phyloP scores from a whole-genome alignment of 2,329 filamentous ascomycete species.

The Colletotrichum truncatum region DNA sequence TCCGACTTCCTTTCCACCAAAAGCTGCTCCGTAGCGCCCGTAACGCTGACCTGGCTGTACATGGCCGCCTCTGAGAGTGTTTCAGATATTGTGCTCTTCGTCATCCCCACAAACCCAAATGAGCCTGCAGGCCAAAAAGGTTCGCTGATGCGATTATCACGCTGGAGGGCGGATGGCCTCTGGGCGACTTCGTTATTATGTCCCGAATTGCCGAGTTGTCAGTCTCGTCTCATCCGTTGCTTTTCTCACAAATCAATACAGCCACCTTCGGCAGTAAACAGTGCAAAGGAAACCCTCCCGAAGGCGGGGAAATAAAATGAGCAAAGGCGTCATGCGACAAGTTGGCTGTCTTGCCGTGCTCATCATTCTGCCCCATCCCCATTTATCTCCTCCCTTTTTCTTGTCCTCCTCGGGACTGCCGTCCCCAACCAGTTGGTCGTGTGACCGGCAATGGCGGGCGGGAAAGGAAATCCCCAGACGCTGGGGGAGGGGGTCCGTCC shows the following conservation, averaged over 20 bases:
- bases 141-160: not conserved
- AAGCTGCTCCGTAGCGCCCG: conserved; percentile 4
- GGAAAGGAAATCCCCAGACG: not conserved
- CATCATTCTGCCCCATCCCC: not conserved
- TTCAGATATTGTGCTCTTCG: conserved; percentile 21
- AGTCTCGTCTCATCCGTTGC: not conserved
- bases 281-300: not conserved
- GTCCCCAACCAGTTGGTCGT: conserved; percentile 7
- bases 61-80: conserved; percentile 10
- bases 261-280: not conserved
- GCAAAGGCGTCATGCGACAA: conserved; percentile 3
- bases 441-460: not conserved
- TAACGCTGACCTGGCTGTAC: conserved; percentile 16
- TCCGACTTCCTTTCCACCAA: not conserved
- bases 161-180: not conserved
- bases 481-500: not conserved
- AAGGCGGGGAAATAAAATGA: not conserved
- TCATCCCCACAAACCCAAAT: conserved; percentile 21
- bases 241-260: not conserved
- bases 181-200: not conserved
- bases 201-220: not conserved
- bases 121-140: not conserved
- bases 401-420: not conserved
- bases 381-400: not conserved
- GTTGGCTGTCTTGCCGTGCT: not conserved